Percentiles rank a stretch among this genome's conserved stretches.
Conservation (phyloP, 116 monocot genomes). For the Thalassia testudinum region DNA sequence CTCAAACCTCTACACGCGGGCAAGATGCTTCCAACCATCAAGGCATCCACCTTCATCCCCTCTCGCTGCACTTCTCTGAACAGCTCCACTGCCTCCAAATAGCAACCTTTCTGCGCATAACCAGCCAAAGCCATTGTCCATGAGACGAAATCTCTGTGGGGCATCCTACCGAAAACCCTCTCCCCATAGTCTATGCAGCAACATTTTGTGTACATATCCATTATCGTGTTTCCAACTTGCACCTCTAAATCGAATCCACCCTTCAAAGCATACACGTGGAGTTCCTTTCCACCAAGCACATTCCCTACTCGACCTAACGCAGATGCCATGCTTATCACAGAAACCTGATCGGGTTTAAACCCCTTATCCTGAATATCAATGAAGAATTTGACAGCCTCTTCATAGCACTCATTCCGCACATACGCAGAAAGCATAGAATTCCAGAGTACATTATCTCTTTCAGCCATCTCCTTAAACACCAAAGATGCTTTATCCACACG, state of each 20-base stretch:
- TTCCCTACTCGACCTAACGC: slow-evolving; percentile 39
- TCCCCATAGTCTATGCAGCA: slow-evolving; percentile 20
- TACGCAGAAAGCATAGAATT: slow-evolving; percentile 76
- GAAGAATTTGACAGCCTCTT: slow-evolving; percentile 34
- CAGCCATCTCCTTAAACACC: slow-evolving; percentile 34
- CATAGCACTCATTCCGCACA: slow-evolving; percentile 44
- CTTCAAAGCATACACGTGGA: slow-evolving; percentile 79
- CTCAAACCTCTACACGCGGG: slow-evolving; percentile 36
- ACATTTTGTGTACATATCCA: slow-evolving; percentile 83
- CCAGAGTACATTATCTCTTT: slow-evolving; percentile 72
- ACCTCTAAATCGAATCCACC: slow-evolving; percentile 38
- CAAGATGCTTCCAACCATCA: slow-evolving; percentile 66
- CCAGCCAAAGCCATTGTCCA: slow-evolving; percentile 56
- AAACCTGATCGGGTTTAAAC: slow-evolving; percentile 46
- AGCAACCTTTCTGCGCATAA: slow-evolving; percentile 27
- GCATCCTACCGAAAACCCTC: slow-evolving; percentile 23
- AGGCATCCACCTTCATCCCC: slow-evolving; percentile 34
- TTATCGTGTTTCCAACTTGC: slow-evolving; percentile 58
- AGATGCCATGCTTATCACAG: slow-evolving; percentile 49
- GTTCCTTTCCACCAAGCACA: slow-evolving; percentile 31
- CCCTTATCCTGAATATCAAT: slow-evolving; percentile 23
- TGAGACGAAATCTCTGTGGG: slow-evolving; percentile 58
- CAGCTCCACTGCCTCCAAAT: slow-evolving; percentile 35
- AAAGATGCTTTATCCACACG: slow-evolving; percentile 22
- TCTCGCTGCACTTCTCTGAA: slow-evolving; percentile 30